Base-by-base conservation (phyloP, 768 basidiomycete species). In the Xerocomus potaroensis region DNA sequence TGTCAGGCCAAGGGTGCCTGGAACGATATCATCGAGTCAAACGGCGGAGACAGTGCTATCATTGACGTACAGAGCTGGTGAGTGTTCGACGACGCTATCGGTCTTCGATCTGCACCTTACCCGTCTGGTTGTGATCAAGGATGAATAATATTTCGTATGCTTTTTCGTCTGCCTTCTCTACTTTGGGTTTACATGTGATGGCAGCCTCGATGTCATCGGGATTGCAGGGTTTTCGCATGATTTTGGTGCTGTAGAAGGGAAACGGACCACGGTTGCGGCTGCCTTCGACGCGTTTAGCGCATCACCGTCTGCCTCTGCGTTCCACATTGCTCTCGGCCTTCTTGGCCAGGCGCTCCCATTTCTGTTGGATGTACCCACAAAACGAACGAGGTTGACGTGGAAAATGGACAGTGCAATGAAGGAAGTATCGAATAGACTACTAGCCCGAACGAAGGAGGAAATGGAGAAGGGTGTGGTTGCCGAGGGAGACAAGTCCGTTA, bases 61-160 rank as follows among this genome's bases (percentile, higher is more conserved):
- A 72, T 79, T 22, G 74, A 79, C 39, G 73, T 78, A 15, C 73
- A 78, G 49, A 59, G 59, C 41, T 78, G 76, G 74, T 73, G 42
- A 7, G 64, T 48, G 18, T n/a, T n/a, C n/a, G n/a, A n/a, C n/a
- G n/a, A n/a, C n/a, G n/a, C n/a, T n/a, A n/a, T n/a, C n/a, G n/a
- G n/a, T n/a, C n/a, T n/a, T n/a, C n/a, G n/a, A n/a, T n/a, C n/a
- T n/a, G 34, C 5, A 4, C 22, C 33, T 5, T 26, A 6, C 8
- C 14, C 11, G 21, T 33, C 15, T 39, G 34, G 26, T 10, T 15
- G 6, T 16, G 14, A 30, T 14, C 26, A 10, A 70, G 69, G 70
- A 77, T 76, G 77, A 76, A 70, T 52, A 63, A 59, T 46, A 66
- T 74, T 23, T 69, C 75, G 73, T 72, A 53, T 42, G 67, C 63